Evolutionary conservation across 192 early-diverging fungal genomes (phyloP), one percentile per base, ranked within the genome.

Genomic region (Coemansia sp.): DNA sequence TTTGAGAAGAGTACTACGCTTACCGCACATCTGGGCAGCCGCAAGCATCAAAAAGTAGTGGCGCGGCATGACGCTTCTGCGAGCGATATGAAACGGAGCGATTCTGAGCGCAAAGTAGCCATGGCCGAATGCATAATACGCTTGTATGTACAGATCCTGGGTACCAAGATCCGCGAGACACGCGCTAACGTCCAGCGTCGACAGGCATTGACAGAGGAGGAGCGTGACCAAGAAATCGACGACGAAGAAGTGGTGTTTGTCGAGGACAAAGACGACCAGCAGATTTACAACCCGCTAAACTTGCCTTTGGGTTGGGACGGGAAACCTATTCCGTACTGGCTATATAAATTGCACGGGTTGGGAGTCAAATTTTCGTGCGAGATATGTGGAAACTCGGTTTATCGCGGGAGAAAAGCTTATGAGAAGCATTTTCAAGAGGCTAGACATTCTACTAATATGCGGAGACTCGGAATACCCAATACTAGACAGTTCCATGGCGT

Each of bases 281-380:
- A 95, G 73, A 90, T 95, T 50, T 99, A 99, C 76, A 99, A 99
- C 67, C 97, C 97, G 20, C 87, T 98, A 16, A 99, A 98, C 65
- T 75, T 99, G 53, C 96, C 96, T 2, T 74, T 99, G 62, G 97
- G 95, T 13, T 98, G 95, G 95, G 97, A 99, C 75, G 97, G 96
- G 40, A 99, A 99, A 77, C 97, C 96, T 20, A 99, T 99, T 81
- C 97, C 97, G 20, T 99, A 94, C 76, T 99, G 97, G 97, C 85
- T 99, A 34, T 99, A 94, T 88, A 98, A 97, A 81, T 85, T 99
- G 57, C 97, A 98, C 73, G 97, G 97, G 6, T 81, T 99, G 62
- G 94, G 94, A 13, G 92, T 95, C 34, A 93, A 97, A 70, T 97
- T 97, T 72, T 86, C 91, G 1, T 99, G 97, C 74, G 96, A 99